Evolutionary conservation across 129 eudicot genomes (phyloP).

Genomic region (Arctium lappa): DNA sequence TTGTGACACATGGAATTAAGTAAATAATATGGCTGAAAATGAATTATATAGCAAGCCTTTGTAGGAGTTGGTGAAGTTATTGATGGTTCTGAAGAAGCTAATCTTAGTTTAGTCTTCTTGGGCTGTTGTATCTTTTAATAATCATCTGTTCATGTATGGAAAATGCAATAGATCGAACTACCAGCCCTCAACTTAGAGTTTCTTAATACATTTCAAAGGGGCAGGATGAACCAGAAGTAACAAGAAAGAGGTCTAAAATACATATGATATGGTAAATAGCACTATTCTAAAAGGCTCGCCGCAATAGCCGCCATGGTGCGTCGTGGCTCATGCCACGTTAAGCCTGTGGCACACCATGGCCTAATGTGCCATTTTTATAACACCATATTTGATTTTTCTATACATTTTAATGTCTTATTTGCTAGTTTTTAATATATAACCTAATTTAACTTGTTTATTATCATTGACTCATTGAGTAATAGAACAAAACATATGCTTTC

Average conservation of each 20-base stretch:
- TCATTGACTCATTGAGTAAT: too few relatives aligned
- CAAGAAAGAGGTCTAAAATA: not conserved
- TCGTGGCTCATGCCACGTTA: too few relatives aligned
- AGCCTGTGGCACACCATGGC: too few relatives aligned
- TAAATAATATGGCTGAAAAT: not conserved
- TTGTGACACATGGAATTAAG: not conserved
- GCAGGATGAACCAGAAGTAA: not conserved
- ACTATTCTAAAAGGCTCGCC: too few relatives aligned
- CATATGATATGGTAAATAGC: not conserved
- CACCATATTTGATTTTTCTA: too few relatives aligned
- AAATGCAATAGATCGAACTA: not conserved
- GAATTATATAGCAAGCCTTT: not conserved
- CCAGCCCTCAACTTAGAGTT: not conserved
- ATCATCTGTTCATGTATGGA: not conserved
- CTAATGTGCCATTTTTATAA: too few relatives aligned
- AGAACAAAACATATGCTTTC: too few relatives aligned
- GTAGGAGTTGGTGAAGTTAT: conserved; percentile 1
- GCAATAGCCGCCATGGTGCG: too few relatives aligned
- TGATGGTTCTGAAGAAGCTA: not conserved
- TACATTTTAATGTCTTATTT: too few relatives aligned
- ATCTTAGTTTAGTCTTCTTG: not conserved
- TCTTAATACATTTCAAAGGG: not conserved
- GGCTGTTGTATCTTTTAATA: not conserved
- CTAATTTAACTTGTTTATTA: too few relatives aligned
- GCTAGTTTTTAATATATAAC: too few relatives aligned